Base-by-base conservation (phyloP, 2,329 filamentous ascomycete genomes). In the Monosporascus cannonballus region DNA sequence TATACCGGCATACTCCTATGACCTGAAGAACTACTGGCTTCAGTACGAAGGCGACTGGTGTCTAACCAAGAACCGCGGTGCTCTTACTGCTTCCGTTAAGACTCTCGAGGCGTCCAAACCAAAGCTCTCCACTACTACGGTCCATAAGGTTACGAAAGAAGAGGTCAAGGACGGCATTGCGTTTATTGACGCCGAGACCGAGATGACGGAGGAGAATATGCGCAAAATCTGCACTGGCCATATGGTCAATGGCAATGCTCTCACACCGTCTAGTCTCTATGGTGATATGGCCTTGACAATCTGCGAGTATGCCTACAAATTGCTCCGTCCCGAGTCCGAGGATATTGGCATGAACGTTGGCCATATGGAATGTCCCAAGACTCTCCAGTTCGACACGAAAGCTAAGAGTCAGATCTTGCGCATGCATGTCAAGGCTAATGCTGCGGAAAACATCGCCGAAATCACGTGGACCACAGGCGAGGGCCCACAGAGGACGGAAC, bases 1-100 rank as follows among this genome's bases (percentile, higher is more conserved):
- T n/a, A 71, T 90, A 4, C 86, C 86, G 2, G 76, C 78, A 0
- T 90, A 90, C 64, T 76, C 76, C 0, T 90, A 85, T 65, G 84
- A 90, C 65, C 73, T 80, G 57, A 89, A 89, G 74, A 83, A 81
- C 59, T 89, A 89, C 69, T 88, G 85, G 85, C 76, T 88, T 17
- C 81, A 83, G 64, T 88, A 88, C 67, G 75, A 65, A 1, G 69
- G 69, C 27, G 69, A 71, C 37, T 89, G 84, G 83, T 80, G 76
- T 34, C 70, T 88, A 47, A 83, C 77, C 56, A 89, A 88, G 71
- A 85, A 86, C 60, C 81, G 87, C 58, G 77, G 73, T 39, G 73
- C 70, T 15, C 63, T 71, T 20, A 76, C 52, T 75, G 84, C 65
- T 69, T 68, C 55, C 52, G 56, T 48, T 36, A 69, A 67, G 51